Conservation (phyloP, 2,329 filamentous ascomycete species). For the Drechmeria coniospora region DNA sequence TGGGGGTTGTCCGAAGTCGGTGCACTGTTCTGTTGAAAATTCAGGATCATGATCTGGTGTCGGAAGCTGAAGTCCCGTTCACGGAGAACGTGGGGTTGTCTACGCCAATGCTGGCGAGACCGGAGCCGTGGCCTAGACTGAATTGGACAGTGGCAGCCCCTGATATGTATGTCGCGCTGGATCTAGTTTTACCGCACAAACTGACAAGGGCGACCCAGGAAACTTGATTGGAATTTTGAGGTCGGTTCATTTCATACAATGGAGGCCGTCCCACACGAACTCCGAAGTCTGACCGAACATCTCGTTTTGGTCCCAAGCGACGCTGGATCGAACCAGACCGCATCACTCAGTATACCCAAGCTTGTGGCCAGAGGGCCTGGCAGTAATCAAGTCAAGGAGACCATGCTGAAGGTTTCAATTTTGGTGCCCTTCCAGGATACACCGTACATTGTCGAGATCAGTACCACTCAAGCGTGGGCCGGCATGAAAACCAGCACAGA, state of each 20-base stretch:
- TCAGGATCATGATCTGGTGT: slow-evolving; percentile 8
- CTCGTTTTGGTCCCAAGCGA: slow-evolving; percentile 6
- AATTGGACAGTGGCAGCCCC: slow-evolving; percentile 19
- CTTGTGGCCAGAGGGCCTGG: background rate
- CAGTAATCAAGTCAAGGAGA: slow-evolving; percentile 4
- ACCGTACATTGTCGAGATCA: slow-evolving; percentile 18
- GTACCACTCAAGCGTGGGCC: slow-evolving; percentile 13
- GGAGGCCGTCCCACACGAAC: slow-evolving; percentile 6
- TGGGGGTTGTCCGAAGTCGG: slow-evolving; percentile 4
- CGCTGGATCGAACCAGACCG: background rate
- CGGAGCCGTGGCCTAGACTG: slow-evolving; percentile 10
- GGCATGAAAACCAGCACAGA: slow-evolving; percentile 5
- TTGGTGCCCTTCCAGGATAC: slow-evolving; percentile 15
- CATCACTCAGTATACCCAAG: background rate
- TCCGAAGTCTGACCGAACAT: slow-evolving; percentile 9
- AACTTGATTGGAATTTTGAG: slow-evolving; percentile 19
- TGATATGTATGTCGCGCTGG: slow-evolving; percentile 15
- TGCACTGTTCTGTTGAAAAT: slow-evolving; percentile 9
- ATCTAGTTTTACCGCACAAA: no score
- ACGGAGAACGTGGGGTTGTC: slow-evolving; percentile 8
- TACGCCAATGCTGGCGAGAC: slow-evolving; percentile 8
- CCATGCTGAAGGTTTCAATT: slow-evolving; percentile 12
- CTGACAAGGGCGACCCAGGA: slow-evolving; percentile 8
- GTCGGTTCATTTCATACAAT: slow-evolving; percentile 11
- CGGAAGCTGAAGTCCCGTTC: slow-evolving; percentile 5